Evolutionary conservation across 2,329 filamentous ascomycete species (phyloP).

Genomic region (Phialemonium atrogriseum): DNA sequence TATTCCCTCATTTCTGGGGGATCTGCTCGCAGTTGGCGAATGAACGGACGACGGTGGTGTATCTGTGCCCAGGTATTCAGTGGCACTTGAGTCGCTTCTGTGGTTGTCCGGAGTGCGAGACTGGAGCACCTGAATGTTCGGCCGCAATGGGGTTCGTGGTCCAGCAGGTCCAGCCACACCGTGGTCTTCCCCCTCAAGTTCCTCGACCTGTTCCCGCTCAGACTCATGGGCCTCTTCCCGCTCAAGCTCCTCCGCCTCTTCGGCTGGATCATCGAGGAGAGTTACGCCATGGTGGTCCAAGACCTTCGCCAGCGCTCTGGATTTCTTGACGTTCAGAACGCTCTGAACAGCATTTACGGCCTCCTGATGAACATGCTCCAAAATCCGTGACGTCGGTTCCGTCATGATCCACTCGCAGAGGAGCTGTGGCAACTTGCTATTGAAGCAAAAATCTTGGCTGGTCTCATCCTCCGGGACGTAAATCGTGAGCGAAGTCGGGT

Average conservation of each 20-base stretch:
- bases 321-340: slow-evolving; percentile 3
- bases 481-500: slow-evolving; percentile 11
- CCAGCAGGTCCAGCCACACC: too few relatives aligned
- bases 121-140: too few relatives aligned
- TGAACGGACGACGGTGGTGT: too few relatives aligned
- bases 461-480: slow-evolving; percentile 22
- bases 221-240: background rate
- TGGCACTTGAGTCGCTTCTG: too few relatives aligned
- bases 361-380: background rate
- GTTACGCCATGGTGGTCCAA: slow-evolving; percentile 2
- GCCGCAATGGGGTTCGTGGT: too few relatives aligned
- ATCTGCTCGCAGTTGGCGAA: too few relatives aligned
- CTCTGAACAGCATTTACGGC: slow-evolving; percentile 1
- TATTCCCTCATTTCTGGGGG: too few relatives aligned
- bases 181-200: too few relatives aligned
- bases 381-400: slow-evolving; percentile 10
- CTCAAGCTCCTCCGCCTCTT: background rate
- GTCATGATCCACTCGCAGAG: slow-evolving; percentile 27
- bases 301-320: slow-evolving; percentile 2
- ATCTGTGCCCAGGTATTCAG: too few relatives aligned
- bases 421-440: slow-evolving; percentile 14
- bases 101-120: too few relatives aligned
- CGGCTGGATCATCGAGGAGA: background rate
- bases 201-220: background rate
- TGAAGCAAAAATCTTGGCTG: slow-evolving; percentile 20